Evolutionary conservation across 768 basidiomycete species (phyloP).

Genomic region (Scleroderma bovista): DNA sequence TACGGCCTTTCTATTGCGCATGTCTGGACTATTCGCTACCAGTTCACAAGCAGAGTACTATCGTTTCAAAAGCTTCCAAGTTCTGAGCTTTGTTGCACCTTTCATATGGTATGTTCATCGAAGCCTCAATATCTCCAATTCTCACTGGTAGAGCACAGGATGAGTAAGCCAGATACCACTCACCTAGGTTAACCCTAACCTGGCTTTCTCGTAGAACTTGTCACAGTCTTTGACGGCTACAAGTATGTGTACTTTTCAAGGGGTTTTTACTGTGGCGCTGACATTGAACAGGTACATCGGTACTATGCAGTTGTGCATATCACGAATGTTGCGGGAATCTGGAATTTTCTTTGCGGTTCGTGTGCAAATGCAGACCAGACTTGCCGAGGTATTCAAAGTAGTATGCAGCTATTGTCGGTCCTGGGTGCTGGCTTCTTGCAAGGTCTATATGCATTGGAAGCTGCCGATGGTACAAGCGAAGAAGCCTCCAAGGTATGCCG

Average conservation of each 20-base stretch:
- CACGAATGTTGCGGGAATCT: conserved; percentile 90
- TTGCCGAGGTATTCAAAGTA: background rate
- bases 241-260: conserved; percentile 41
- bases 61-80: conserved; percentile 75
- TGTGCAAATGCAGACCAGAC: background rate
- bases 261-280: background rate
- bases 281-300: conserved; percentile 62
- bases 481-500: conserved; percentile 40
- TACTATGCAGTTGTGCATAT: conserved; percentile 90
- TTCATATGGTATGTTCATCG: conserved; percentile 67
- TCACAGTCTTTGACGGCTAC: conserved; percentile 78
- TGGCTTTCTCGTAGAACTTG: conserved; percentile 44
- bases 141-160: conserved; percentile 43
- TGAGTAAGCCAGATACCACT: conserved; percentile 51
- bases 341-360: conserved; percentile 85
- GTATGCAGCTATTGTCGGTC: conserved; percentile 64
- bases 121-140: background rate
- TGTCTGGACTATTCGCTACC: conserved; percentile 44
- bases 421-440: conserved; percentile 82
- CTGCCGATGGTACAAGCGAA: conserved; percentile 75
- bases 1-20: conserved; percentile 67
- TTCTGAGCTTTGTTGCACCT: conserved; percentile 82
- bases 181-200: background rate
- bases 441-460: conserved; percentile 84
- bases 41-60: conserved; percentile 33